A percentile compares a stretch with the other conserved stretches of the same genome.
Evolutionary conservation across 2,329 filamentous ascomycete species (phyloP).

Genomic region (Dothistroma pini): DNA sequence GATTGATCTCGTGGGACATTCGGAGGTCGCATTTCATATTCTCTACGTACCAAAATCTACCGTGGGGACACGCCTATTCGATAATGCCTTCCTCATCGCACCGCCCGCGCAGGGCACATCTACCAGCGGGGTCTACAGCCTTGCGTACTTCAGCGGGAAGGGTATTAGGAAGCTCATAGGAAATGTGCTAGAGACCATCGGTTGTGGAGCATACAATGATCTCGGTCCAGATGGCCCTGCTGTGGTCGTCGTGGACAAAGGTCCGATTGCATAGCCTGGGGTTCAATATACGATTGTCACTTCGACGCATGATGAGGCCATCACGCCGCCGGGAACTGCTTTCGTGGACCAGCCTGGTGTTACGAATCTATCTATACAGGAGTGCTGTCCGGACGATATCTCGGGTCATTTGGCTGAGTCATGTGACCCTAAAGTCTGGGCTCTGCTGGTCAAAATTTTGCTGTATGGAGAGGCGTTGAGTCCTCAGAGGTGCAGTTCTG

Average conservation of each 20-base stretch:
- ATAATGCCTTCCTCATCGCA: too few relatives aligned
- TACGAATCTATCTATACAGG: conserved; percentile 14
- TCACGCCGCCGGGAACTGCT: conserved; percentile 13
- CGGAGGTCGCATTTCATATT: too few relatives aligned
- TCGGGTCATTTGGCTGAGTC: conserved; percentile 13
- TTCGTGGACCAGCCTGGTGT: conserved; percentile 16
- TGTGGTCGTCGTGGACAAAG: conserved; percentile 8
- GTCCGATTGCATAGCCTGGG: conserved; percentile 14
- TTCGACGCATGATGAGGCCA: conserved; percentile 14
- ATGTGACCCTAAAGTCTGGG: conserved; percentile 10
- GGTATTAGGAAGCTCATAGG: too few relatives aligned
- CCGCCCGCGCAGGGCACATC: too few relatives aligned
- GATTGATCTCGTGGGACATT: too few relatives aligned
- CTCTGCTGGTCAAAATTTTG: conserved; percentile 9
- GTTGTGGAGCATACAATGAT: too few relatives aligned
- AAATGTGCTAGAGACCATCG: too few relatives aligned
- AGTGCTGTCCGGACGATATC: conserved; percentile 15
- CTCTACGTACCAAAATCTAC: too few relatives aligned
- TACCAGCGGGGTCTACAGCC: too few relatives aligned
- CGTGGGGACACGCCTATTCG: too few relatives aligned
- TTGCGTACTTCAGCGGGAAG: too few relatives aligned
- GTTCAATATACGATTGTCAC: conserved; percentile 16
- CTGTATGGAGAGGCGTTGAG: not conserved
- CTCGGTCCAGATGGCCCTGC: not conserved
- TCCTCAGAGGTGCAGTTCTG: not conserved